Percentiles rank a stretch among this genome's conserved stretches.
phyloP scores from a whole-genome alignment of 257 asterid genomes.

The Rauvolfia tetraphylla region DNA sequence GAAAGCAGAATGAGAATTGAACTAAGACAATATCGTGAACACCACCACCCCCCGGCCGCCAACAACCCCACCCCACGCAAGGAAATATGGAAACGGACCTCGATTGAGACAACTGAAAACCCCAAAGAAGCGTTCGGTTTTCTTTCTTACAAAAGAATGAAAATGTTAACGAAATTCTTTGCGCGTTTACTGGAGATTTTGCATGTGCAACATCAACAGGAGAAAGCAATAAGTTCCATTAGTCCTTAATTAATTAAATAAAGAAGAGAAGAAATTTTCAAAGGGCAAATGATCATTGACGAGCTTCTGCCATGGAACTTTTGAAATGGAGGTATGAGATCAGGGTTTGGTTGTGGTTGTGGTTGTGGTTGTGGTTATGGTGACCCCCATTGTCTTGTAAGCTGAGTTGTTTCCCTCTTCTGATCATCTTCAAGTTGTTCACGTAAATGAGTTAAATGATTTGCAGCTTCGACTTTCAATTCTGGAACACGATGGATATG shows the following conservation, averaged over 20 bases:
- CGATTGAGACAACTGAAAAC: neutral
- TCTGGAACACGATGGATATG: neutral
- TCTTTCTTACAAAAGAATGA: too few relatives aligned
- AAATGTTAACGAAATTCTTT: too few relatives aligned
- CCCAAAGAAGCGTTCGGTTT: too few relatives aligned
- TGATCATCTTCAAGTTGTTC: neutral
- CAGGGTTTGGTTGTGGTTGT: too few relatives aligned
- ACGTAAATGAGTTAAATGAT: slow-evolving; percentile 11
- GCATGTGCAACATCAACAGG: neutral
- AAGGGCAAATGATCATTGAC: neutral
- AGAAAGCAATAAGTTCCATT: neutral
- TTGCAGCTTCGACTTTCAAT: neutral
- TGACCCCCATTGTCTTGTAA: neutral
- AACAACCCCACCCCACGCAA: neutral
- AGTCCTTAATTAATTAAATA: neutral
- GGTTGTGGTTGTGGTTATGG: neutral
- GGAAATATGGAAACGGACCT: neutral
- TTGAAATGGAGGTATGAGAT: too few relatives aligned
- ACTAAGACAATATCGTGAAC: neutral
- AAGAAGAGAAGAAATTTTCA: neutral
- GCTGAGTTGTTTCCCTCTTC: neutral
- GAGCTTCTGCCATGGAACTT: too few relatives aligned
- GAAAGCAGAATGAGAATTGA: neutral
- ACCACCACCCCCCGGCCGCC: neutral
- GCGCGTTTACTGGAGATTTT: neutral